Conservation (phyloP, 2,329 filamentous ascomycete genomes). For the Tolypocladium paradoxum region DNA sequence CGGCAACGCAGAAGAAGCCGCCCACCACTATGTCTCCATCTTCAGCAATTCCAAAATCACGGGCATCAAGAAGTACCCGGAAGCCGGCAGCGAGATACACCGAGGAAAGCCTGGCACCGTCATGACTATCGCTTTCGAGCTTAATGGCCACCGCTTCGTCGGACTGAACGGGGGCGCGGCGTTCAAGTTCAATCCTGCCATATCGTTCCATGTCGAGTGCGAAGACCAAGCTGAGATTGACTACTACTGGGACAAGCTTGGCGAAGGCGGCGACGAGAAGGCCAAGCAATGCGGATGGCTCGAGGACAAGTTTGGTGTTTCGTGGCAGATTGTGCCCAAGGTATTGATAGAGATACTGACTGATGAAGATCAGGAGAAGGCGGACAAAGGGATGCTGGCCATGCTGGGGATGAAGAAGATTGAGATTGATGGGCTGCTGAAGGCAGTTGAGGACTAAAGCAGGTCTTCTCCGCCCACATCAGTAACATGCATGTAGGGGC, state of each 20-base stretch:
- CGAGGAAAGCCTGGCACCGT: constrained; percentile 18
- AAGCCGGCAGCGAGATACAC: constrained; percentile 18
- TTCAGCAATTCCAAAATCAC: constrained; percentile 28
- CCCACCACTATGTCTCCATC: constrained; percentile 28
- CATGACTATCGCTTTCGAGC: constrained; percentile 26
- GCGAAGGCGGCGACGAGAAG: constrained; percentile 20
- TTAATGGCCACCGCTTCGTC: constrained; percentile 28
- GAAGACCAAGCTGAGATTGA: constrained; percentile 35
- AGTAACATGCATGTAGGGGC: too few species aligned
- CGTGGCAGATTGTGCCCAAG: constrained; percentile 35
- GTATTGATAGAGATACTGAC: constrained; percentile 22
- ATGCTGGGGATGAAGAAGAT: constrained; percentile 35
- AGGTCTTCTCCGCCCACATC: too few species aligned
- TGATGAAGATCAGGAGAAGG: constrained; percentile 22
- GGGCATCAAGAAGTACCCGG: constrained; percentile 18
- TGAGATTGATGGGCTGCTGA: constrained; percentile 25
- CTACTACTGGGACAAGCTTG: constrained; percentile 33
- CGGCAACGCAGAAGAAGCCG: constrained; percentile 28
- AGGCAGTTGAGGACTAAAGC: constrained; percentile 11
- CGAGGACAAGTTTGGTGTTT: constrained; percentile 32
- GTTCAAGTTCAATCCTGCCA: constrained; percentile 27
- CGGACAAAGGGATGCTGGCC: constrained; percentile 16
- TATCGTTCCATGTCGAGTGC: constrained; percentile 33
- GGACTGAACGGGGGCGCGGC: constrained; percentile 31
- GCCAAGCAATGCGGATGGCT: constrained; percentile 33